These are phyloP conservation scores for Orbilia javanica DNA, from an alignment of 2,329 filamentous ascomycete species.

Conservation along the genomic window DNA sequence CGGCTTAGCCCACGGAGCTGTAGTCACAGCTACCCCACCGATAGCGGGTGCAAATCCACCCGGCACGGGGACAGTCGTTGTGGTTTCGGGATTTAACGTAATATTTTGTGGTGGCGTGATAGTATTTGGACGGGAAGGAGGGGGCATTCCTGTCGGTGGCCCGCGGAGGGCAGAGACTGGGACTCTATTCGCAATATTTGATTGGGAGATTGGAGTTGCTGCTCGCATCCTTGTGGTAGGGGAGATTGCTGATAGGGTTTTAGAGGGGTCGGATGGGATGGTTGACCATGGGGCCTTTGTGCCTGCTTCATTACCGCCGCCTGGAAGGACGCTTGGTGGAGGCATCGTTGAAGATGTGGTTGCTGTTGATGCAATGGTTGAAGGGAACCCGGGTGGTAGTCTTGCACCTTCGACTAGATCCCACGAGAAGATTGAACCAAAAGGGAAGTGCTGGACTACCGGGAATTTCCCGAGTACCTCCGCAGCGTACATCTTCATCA, in stretches of 20 bases:
- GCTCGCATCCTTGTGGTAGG: conserved; percentile 41
- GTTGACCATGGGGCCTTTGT: conserved; percentile 57
- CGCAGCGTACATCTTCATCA: conserved; percentile 99
- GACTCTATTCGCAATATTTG: conserved; percentile 37
- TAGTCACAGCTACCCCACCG: conserved; percentile 55
- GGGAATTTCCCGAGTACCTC: conserved; percentile 97
- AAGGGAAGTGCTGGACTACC: conserved; percentile 95
- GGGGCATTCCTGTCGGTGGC: conserved; percentile 26
- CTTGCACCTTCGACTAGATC: conserved; percentile 62
- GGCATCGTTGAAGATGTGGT: conserved; percentile 34
- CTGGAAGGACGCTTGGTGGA: conserved; percentile 7
- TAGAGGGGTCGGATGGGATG: conserved; percentile 35
- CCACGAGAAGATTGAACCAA: conserved; percentile 84
- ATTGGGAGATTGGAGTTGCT: conserved; percentile 31
- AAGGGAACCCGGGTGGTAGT: not conserved
- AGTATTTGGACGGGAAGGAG: conserved; percentile 25
- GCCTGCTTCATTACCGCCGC: not conserved
- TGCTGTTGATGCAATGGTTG: not conserved
- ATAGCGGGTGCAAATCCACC: conserved; percentile 54
- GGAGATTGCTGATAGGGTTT: not conserved
- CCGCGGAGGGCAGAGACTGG: conserved; percentile 38
- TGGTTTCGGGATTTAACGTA: conserved; percentile 49
- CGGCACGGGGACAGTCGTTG: conserved; percentile 39
- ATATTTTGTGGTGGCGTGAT: conserved; percentile 38
- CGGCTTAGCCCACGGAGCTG: conserved; percentile 54